A percentile compares a stretch with the other conserved stretches of the same genome.
Evolutionary conservation across 164 flowering plant species (phyloP).

Genomic region (Hamamelis virginiana): DNA sequence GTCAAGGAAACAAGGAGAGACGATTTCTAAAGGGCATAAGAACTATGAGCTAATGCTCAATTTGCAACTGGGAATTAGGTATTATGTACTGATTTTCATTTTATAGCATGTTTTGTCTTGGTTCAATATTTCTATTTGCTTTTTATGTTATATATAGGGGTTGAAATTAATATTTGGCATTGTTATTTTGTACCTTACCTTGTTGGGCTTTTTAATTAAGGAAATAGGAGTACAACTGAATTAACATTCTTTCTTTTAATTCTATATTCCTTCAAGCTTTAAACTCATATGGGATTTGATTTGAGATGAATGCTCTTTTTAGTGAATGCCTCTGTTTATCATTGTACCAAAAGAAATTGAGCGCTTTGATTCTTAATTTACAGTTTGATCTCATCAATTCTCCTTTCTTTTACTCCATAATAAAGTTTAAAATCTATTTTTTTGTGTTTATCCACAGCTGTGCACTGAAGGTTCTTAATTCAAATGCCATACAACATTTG

Average conservation of each 20-base stretch:
- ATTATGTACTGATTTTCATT: not conserved
- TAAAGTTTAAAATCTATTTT: not conserved
- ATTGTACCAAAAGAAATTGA: not conserved
- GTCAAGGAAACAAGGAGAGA: conserved; percentile 63
- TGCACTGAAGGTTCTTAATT: too few species aligned
- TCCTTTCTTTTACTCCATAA: not conserved
- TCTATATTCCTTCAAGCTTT: too few species aligned
- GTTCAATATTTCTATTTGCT: not conserved
- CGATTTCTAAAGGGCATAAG: conserved; percentile 57
- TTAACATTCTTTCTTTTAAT: not conserved
- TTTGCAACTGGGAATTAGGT: conserved; percentile 68
- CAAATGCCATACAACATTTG: too few species aligned
- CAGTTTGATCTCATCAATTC: not conserved
- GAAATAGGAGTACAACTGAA: too few species aligned
- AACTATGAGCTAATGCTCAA: conserved; percentile 74
- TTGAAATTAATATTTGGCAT: not conserved
- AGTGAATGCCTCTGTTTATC: not conserved
- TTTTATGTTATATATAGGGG: not conserved
- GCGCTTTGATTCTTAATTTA: not conserved
- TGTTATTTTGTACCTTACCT: too few species aligned
- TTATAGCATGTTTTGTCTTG: not conserved
- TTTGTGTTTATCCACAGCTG: too few species aligned
- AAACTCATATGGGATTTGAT: too few species aligned
- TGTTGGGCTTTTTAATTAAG: not conserved
- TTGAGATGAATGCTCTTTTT: too few species aligned